These are phyloP conservation scores for Fusarium drepaniforme DNA, from an alignment of 2,329 filamentous ascomycete species.

Conservation along the genomic window DNA sequence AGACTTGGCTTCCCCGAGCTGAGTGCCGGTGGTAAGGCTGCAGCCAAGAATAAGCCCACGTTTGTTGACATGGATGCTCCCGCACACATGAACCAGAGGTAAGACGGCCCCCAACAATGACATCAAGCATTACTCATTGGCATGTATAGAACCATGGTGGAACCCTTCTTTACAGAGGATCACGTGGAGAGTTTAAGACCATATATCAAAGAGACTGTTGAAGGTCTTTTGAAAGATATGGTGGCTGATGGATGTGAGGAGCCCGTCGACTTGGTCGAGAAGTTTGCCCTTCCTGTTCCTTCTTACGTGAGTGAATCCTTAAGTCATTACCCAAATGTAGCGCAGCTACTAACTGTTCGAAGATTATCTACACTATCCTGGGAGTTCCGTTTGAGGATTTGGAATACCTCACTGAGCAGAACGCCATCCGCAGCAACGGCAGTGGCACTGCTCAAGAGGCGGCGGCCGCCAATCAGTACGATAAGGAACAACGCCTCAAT, in stretches of 20 bases:
- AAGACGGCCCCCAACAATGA: background rate
- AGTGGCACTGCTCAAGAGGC: constrained; percentile 60
- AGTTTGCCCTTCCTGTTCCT: constrained; percentile 60
- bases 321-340: background rate
- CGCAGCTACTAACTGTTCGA: constrained; percentile 40
- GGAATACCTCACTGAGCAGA: constrained; percentile 56
- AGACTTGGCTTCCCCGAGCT: constrained; percentile 61
- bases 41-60: constrained; percentile 60
- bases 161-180: constrained; percentile 54
- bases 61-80: constrained; percentile 65
- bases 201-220: constrained; percentile 58
- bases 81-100: constrained; percentile 59
- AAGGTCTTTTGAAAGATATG: constrained; percentile 55
- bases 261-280: constrained; percentile 59
- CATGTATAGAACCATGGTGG: constrained; percentile 56
- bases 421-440: constrained; percentile 59
- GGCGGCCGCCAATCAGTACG: constrained; percentile 56
- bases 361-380: constrained; percentile 63
- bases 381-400: constrained; percentile 61
- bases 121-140: background rate
- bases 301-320: constrained; percentile 52
- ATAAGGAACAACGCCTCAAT: fast-evolving
- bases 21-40: constrained; percentile 57
- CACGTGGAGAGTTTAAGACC: constrained; percentile 56
- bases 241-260: constrained; percentile 49